Evolutionary conservation across 164 flowering plant species (phyloP), one percentile per base, ranked within the genome.

Genomic region (Kalanchoe fedtschenkoi): DNA sequence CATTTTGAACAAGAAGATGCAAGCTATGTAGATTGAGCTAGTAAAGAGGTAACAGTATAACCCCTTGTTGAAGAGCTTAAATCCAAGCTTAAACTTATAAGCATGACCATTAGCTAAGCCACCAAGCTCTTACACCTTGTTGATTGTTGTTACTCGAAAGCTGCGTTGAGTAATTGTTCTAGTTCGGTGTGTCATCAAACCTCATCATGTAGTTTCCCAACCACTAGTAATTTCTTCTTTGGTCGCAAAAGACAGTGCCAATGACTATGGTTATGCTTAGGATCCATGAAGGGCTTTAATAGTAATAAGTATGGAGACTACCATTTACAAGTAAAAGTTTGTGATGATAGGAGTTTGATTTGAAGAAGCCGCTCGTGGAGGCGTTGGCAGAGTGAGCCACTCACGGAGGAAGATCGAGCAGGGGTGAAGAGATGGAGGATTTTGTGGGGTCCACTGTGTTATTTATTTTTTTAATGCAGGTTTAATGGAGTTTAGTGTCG

Each of bases 181-280:
- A 58, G 57, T 90, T 85, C 0, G 96, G 89, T 28, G 62, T 68
- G 34, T 91, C 96, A 15, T 81, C 82, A 54, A 93, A 76, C 58
- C 75, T 75, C 79, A 90, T 75, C 3, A 70, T 75, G 38, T 85
- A 93, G 74, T 29, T 76, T 42, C 99, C 99, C 9, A 85, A 55
- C 85, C 72, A 46, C 83, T 84, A 39, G 97, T 90, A 11, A 82
- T 81, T 63, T 69, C 91, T 70, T 88, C 85, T 66, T 75, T 78
- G 72, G 68, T 93, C 97, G 70, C 98, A 93, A 68, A 78, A 85
- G 62, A 93, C 97, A 2, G 79, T 68, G 46, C 98, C 98, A 17
- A 74, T 66, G 47, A 89, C 95, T 80, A 80, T 75, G 29, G 86
- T 77, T 76, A 74, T 17, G 80, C 93, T 35, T 22, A 39, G 43